phyloP scores from a whole-genome alignment of 331 rosid species.

The Erythrophleum ivorense region DNA sequence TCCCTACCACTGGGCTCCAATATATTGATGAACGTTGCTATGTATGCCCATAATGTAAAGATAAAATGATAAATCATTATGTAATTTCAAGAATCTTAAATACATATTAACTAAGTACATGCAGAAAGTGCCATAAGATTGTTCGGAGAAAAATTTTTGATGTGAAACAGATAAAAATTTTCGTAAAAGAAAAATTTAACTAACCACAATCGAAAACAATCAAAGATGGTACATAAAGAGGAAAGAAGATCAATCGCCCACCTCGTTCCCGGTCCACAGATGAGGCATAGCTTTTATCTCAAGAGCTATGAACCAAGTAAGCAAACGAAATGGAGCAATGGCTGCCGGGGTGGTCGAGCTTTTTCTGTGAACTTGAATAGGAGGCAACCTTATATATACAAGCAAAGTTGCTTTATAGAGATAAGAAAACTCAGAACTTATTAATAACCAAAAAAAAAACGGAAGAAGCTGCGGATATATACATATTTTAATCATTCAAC shows the following conservation, averaged over 20 bases:
- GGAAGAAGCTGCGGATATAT: conserved; percentile 4
- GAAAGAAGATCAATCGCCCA: background rate
- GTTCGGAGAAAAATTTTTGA: no score
- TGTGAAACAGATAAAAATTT: no score
- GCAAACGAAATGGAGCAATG: background rate
- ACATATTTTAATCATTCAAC: background rate
- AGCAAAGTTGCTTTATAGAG: background rate
- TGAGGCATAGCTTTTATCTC: background rate
- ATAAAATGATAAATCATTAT: no score
- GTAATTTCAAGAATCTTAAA: no score
- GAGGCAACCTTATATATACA: background rate
- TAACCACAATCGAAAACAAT: no score
- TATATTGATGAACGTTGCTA: no score
- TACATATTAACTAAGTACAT: no score
- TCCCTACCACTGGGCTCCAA: background rate
- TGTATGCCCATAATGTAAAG: no score
- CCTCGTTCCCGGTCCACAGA: conserved; percentile 37
- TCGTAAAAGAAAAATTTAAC: no score
- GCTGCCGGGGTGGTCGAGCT: background rate
- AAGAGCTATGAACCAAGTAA: background rate
- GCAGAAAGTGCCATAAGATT: no score
- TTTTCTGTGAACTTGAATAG: background rate
- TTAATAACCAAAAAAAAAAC: background rate
- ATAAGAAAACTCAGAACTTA: conserved; percentile 12
- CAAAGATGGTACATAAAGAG: background rate